Conservation (phyloP, 2,329 filamentous ascomycete genomes). For the Bisporella sp. region DNA sequence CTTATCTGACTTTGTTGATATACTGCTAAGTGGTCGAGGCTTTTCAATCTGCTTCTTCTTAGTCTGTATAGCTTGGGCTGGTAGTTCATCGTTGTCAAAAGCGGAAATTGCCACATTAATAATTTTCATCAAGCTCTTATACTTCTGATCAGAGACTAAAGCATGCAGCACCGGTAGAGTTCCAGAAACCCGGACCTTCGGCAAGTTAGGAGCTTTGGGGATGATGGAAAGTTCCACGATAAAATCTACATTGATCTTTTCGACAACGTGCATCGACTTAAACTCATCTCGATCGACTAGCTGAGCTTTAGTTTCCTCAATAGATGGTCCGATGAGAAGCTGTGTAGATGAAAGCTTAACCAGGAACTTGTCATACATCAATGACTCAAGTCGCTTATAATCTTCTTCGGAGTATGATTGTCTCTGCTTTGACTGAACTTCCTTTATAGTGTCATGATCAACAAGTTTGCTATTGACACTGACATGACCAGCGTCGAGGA, state of each 20-base stretch:
- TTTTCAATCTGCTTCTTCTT: conserved; percentile 6
- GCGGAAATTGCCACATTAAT: conserved; percentile 93
- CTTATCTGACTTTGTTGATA: conserved; percentile 34
- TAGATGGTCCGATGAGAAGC: conserved; percentile 87
- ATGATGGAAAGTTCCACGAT: conserved; percentile 93
- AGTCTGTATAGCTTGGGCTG: conserved; percentile 12
- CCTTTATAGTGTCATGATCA: conserved; percentile 80
- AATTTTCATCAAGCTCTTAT: conserved; percentile 93
- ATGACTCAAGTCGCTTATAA: conserved; percentile 75
- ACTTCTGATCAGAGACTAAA: conserved; percentile 88
- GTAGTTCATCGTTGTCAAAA: conserved; percentile 48
- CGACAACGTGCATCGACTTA: conserved; percentile 80
- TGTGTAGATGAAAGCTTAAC: conserved; percentile 93
- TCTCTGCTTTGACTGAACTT: conserved; percentile 86
- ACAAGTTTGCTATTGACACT: conserved; percentile 92
- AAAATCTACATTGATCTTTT: conserved; percentile 96
- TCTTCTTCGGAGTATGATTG: conserved; percentile 85
- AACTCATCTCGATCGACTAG: conserved; percentile 60
- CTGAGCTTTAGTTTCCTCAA: conserved; percentile 82
- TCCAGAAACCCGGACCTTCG: conserved; percentile 84
- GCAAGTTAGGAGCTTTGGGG: conserved; percentile 90
- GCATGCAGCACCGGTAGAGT: conserved; percentile 89
- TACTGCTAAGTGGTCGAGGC: conserved; percentile 19
- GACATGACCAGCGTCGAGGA: conserved; percentile 92
- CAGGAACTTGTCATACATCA: conserved; percentile 97